Conservation (phyloP, 768 basidiomycete genomes). For the Daedaleopsis sinensis region DNA sequence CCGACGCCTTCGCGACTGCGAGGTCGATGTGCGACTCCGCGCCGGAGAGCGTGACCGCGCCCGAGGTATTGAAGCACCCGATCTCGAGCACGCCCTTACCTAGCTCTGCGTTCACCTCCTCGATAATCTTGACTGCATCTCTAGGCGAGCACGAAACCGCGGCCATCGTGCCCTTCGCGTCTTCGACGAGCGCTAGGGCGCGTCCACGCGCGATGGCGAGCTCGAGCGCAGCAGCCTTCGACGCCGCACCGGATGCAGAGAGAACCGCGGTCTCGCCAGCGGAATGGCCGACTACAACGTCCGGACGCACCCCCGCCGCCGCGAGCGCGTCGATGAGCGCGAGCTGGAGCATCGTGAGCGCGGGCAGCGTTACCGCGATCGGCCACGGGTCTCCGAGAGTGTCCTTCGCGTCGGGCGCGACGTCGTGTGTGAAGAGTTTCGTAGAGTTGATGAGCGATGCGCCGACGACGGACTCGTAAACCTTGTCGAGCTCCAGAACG, state of each 20-base stretch:
- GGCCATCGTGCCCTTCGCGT: conserved; percentile 45
- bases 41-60: conserved; percentile 45
- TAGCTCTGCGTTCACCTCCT: conserved; percentile 15
- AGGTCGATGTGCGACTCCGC: conserved; percentile 26
- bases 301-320: conserved; percentile 40
- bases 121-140: conserved; percentile 34
- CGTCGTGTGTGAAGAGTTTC: conserved; percentile 38
- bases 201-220: conserved; percentile 46
- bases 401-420: conserved; percentile 19
- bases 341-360: conserved; percentile 49
- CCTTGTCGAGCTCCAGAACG: conserved; percentile 42
- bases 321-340: conserved; percentile 45
- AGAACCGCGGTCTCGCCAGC: conserved; percentile 49
- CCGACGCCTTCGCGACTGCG: conserved; percentile 34
- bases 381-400: conserved; percentile 30
- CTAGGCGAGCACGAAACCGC: conserved; percentile 40
- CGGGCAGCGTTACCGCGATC: conserved; percentile 42
- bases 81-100: conserved; percentile 35
- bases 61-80: conserved; percentile 44
- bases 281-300: conserved; percentile 48
- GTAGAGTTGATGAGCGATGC: conserved; percentile 38
- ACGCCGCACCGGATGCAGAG: conserved; percentile 46
- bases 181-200: conserved; percentile 39
- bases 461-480: conserved; percentile 35
- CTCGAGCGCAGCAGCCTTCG: conserved; percentile 45